Conservation (phyloP, 2,329 filamentous ascomycete genomes). For the Myriosclerotinia scirpicola region DNA sequence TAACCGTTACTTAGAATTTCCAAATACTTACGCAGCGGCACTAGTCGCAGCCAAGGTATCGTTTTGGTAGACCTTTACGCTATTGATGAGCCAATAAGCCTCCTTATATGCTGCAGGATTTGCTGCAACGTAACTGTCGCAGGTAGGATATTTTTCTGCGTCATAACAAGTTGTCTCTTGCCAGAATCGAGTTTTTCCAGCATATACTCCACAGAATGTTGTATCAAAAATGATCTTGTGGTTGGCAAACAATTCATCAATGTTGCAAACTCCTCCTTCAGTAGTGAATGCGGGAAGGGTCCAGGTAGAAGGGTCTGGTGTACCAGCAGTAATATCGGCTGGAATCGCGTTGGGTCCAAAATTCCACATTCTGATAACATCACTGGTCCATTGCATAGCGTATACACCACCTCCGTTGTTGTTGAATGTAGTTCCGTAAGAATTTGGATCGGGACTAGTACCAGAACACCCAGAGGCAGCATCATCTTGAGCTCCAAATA, state of each 20-base stretch:
- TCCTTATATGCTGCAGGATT: constrained; percentile 33
- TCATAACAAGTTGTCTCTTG: constrained; percentile 44
- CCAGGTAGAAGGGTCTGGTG: constrained; percentile 66
- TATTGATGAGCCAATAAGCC: constrained; percentile 37
- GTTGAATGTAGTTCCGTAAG: constrained; percentile 62
- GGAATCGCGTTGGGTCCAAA: constrained; percentile 67
- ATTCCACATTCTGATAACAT: constrained; percentile 72
- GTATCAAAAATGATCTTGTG: constrained; percentile 73
- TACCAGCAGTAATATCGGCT: constrained; percentile 55
- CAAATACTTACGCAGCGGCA: constrained; percentile 32
- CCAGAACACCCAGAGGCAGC: constrained; percentile 31
- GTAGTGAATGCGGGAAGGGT: constrained; percentile 64
- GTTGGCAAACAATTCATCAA: constrained; percentile 63
- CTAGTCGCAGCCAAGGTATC: constrained; percentile 36
- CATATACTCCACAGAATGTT: constrained; percentile 73
- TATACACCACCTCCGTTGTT: constrained; percentile 63
- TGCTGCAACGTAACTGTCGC: constrained; percentile 34
- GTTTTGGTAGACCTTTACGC: constrained; percentile 35
- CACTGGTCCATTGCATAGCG: constrained; percentile 66
- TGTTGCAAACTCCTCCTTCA: constrained; percentile 62
- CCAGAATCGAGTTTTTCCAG: constrained; percentile 54
- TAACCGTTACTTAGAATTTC: too few relatives aligned
- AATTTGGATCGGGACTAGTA: constrained; percentile 45
- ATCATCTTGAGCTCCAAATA: constrained; percentile 45
- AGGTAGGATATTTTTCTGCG: constrained; percentile 41